phyloP scores from a whole-genome alignment of 495 filamentous ascomycete genomes.

The Trichoderma reesei region DNA sequence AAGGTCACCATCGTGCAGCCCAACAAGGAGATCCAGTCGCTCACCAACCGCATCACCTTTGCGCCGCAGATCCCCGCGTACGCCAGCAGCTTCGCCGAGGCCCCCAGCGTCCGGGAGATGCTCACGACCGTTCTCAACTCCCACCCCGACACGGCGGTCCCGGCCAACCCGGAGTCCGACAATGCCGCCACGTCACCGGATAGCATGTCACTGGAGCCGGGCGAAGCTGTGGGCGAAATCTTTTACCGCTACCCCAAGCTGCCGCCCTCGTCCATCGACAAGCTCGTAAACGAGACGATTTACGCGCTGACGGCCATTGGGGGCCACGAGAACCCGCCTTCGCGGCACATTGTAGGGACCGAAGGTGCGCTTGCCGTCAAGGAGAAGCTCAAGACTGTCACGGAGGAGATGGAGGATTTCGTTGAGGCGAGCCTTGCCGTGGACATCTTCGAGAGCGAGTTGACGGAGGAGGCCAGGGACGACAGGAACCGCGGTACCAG shows the following conservation, averaged over 20 bases:
- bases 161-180: conserved; percentile 11
- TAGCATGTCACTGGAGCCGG: conserved; percentile 8
- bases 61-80: conserved; percentile 69
- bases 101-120: conserved; percentile 71
- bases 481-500: conserved; percentile 17
- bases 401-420: conserved; percentile 93
- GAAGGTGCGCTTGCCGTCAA: conserved; percentile 84
- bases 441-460: conserved; percentile 55
- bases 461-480: conserved; percentile 36
- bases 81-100: conserved; percentile 60
- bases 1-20: conserved; percentile 93
- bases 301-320: conserved; percentile 84
- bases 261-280: conserved; percentile 50
- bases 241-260: conserved; percentile 63
- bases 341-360: conserved; percentile 85
- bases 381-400: conserved; percentile 93
- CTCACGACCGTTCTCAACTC: conserved; percentile 59
- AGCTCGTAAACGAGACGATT: conserved; percentile 80
- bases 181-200: neutral
- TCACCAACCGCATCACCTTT: conserved; percentile 77
- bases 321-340: conserved; percentile 91
- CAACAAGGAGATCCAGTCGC: conserved; percentile 65
- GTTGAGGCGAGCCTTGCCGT: conserved; percentile 79
- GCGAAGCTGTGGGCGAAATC: conserved; percentile 38
- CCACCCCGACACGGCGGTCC: conserved; percentile 43